Percentiles rank a stretch among this genome's conserved stretches.
These are phyloP conservation scores for Apophysomyces sp. DNA, from an alignment of 371 early-diverging fungal species.

Conservation along the genomic window DNA sequence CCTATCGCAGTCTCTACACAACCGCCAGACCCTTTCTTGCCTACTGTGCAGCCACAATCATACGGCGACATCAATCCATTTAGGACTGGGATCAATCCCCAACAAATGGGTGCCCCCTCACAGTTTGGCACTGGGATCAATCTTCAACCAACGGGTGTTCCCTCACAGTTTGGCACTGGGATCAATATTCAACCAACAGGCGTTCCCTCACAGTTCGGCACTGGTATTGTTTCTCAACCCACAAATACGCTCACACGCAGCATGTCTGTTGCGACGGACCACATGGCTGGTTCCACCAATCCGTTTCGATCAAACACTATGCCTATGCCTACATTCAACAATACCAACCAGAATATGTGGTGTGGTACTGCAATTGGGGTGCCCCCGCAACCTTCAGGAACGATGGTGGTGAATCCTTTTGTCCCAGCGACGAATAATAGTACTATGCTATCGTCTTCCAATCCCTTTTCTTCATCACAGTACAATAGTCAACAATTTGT, in stretches of 20 bases:
- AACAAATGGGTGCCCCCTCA: background rate
- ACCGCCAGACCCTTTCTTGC: slow-evolving; percentile 15
- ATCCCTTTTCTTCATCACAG: background rate
- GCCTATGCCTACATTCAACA: slow-evolving; percentile 3
- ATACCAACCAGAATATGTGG: background rate
- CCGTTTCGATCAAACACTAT: slow-evolving; percentile 11
- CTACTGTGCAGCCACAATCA: slow-evolving; percentile 1
- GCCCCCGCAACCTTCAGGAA: background rate
- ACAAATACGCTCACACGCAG: background rate
- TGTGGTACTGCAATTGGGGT: background rate
- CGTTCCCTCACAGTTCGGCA: too few relatives aligned
- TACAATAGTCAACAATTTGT: background rate
- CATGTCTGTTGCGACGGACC: background rate
- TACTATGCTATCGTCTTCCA: background rate
- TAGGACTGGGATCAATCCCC: background rate
- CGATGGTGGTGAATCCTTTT: background rate
- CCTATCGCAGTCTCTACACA: slow-evolving; percentile 37
- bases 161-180: background rate
- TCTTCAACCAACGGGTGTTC: background rate
- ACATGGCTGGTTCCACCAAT: background rate
- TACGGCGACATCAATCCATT: slow-evolving; percentile 2
- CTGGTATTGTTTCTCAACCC: background rate
- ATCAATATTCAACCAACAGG: background rate
- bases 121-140: background rate
- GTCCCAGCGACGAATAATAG: background rate